Percentiles rank a stretch among this genome's conserved stretches.
phyloP scores from a whole-genome alignment of 805 yeast genomes.

The Hanseniaspora jakobsenii region DNA sequence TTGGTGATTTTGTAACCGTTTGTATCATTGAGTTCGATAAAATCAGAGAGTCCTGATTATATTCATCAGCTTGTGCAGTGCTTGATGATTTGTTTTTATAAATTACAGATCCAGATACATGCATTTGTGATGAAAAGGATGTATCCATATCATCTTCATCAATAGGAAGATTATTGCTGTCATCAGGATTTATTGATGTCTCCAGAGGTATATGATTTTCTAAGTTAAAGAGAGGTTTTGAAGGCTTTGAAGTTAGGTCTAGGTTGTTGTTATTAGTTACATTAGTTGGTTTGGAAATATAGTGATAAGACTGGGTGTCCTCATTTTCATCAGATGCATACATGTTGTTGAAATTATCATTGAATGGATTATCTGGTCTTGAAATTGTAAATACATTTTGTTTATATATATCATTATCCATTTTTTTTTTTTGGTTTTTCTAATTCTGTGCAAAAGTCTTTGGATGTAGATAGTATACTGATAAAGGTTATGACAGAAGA shows the following conservation, averaged over 20 bases:
- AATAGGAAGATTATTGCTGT: slow-evolving; percentile 10
- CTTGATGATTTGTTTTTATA: background rate
- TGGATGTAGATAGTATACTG: too few relatives aligned
- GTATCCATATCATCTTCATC: slow-evolving; percentile 2
- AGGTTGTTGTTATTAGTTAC: too few relatives aligned
- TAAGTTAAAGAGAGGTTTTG: background rate
- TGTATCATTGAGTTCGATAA: slow-evolving; percentile 9
- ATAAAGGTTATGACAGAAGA: too few relatives aligned
- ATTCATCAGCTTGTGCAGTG: background rate
- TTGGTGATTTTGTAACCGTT: slow-evolving; percentile 12
- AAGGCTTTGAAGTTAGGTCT: too few relatives aligned
- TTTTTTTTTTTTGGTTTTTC: too few relatives aligned
- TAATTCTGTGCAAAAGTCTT: too few relatives aligned
- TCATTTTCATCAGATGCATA: slow-evolving; percentile 2
- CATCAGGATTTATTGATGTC: slow-evolving; percentile 3
- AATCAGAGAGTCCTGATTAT: background rate
- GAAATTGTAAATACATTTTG: slow-evolving; percentile 8
- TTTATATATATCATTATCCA: background rate
- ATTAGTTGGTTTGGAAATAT: too few relatives aligned
- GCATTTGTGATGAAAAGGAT: background rate
- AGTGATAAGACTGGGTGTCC: background rate
- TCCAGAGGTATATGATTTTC: background rate
- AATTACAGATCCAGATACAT: slow-evolving; percentile 7
- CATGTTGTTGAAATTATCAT: background rate
- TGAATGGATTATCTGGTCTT: background rate